phyloP scores from a whole-genome alignment of 495 filamentous ascomycete genomes.

The Aspergillus hancockii region DNA sequence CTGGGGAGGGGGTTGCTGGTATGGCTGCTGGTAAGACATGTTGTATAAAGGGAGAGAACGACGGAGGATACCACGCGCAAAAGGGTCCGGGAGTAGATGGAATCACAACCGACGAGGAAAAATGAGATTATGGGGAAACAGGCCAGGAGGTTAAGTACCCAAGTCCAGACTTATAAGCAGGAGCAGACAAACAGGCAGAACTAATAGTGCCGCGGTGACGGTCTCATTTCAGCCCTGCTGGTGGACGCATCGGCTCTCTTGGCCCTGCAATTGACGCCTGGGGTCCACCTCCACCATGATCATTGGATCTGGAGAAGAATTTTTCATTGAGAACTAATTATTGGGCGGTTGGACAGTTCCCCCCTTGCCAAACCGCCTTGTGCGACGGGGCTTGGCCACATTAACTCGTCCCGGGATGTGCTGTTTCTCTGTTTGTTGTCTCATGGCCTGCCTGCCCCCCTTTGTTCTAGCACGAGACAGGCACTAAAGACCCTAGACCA shows the following conservation, averaged over 20 bases:
- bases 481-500: too few species aligned
- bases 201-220: slow-evolving; percentile 1
- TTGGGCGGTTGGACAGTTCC: not conserved
- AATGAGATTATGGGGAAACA: not conserved
- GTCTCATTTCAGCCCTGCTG: slow-evolving; percentile 16
- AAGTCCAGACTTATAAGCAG: not conserved
- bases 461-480: not conserved
- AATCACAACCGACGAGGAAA: not conserved
- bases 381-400: not conserved
- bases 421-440: too few species aligned
- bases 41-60: not conserved
- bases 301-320: slow-evolving; percentile 12
- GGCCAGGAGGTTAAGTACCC: slow-evolving; percentile 1
- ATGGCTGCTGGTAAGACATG: slow-evolving; percentile 19
- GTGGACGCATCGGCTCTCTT: slow-evolving; percentile 11
- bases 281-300: slow-evolving; percentile 9
- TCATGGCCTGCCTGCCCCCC: not conserved
- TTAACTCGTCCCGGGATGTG: not conserved
- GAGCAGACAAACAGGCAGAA: slow-evolving; percentile 15
- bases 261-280: slow-evolving; percentile 12
- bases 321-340: not conserved
- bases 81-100: too few species aligned
- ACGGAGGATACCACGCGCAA: not conserved
- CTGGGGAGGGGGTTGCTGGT: slow-evolving; percentile 15
- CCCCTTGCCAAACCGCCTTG: not conserved